These are phyloP conservation scores for Drechslerella dactyloides DNA, from an alignment of 2,329 filamentous ascomycete species.

Conservation along the genomic window DNA sequence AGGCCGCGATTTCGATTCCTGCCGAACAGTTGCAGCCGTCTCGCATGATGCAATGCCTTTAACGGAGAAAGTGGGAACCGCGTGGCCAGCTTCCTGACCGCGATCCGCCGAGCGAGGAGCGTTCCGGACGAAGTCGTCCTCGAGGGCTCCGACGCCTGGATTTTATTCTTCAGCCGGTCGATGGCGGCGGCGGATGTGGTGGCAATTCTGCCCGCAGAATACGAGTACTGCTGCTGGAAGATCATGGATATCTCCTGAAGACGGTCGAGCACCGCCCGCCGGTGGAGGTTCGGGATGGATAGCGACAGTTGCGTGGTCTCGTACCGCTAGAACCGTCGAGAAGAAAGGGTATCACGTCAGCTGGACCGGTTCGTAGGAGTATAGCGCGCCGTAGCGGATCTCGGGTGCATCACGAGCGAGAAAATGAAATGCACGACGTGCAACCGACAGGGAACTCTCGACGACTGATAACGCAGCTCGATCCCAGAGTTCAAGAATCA, in stretches of 20 bases:
- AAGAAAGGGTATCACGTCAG: slow-evolving; percentile 19
- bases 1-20: slow-evolving; percentile 40
- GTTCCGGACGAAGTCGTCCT: slow-evolving; percentile 15
- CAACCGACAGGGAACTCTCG: neutral
- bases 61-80: slow-evolving; percentile 34
- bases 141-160: slow-evolving; percentile 9
- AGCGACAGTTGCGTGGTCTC: slow-evolving; percentile 30
- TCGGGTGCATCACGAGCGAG: slow-evolving; percentile 9
- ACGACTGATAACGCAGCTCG: neutral
- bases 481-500: slow-evolving; percentile 1
- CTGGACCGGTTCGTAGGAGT: slow-evolving; percentile 26
- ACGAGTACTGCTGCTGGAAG: slow-evolving; percentile 41
- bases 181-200: neutral
- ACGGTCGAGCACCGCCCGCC: slow-evolving; percentile 28
- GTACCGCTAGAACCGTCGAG: slow-evolving; percentile 19
- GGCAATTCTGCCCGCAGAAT: slow-evolving; percentile 42
- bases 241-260: slow-evolving; percentile 39
- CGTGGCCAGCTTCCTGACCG: slow-evolving; percentile 39
- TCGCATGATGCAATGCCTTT: slow-evolving; percentile 42
- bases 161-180: slow-evolving; percentile 7
- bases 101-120: slow-evolving; percentile 33
- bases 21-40: slow-evolving; percentile 42
- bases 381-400: slow-evolving; percentile 11
- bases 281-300: slow-evolving; percentile 37
- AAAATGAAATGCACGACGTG: neutral